Evolutionary conservation across 2,329 filamentous ascomycete genomes (phyloP).

Genomic region (Beauveria asiatica): DNA sequence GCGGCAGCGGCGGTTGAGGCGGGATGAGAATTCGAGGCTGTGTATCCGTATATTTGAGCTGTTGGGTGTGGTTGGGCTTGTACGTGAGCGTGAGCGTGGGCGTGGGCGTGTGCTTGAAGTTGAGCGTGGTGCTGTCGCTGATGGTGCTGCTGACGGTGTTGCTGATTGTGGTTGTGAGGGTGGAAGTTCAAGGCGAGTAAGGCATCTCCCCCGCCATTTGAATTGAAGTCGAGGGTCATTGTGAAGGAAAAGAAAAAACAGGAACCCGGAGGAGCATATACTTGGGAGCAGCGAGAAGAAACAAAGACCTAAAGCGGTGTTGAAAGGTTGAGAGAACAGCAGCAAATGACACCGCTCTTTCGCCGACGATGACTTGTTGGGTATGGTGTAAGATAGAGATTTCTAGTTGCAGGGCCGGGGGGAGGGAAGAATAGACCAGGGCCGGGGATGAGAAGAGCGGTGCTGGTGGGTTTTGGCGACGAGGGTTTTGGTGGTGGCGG

Average conservation of each 20-base stretch:
- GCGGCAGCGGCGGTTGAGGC: constrained; percentile 16
- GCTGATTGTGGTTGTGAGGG: constrained; percentile 45
- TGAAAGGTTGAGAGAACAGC: constrained; percentile 26
- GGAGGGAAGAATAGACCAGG: constrained; percentile 6
- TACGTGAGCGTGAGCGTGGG: not conserved
- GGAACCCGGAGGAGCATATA: constrained; percentile 20
- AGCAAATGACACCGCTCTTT: constrained; percentile 38
- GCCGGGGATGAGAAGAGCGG: constrained; percentile 10
- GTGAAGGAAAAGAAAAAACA: constrained; percentile 28
- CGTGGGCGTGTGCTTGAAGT: constrained; percentile 2
- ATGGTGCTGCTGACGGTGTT: constrained; percentile 35
- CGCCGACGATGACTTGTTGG: constrained; percentile 14
- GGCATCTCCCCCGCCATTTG: constrained; percentile 46
- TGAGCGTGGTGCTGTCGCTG: constrained; percentile 18
- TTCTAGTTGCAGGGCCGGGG: constrained; percentile 13
- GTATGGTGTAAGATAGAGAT: constrained; percentile 14
- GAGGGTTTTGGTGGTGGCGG: constrained; percentile 1
- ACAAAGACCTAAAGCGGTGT: constrained; percentile 12
- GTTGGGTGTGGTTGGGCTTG: constrained; percentile 1
- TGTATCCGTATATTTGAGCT: constrained; percentile 3
- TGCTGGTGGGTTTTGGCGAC: constrained; percentile 10
- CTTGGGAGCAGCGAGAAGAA: constrained; percentile 17
- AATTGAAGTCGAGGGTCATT: constrained; percentile 53
- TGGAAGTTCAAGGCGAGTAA: constrained; percentile 55
- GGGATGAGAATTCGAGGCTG: constrained; percentile 2